Conservation (phyloP, 768 basidiomycete species). For the Leucocoprinus sp. region DNA sequence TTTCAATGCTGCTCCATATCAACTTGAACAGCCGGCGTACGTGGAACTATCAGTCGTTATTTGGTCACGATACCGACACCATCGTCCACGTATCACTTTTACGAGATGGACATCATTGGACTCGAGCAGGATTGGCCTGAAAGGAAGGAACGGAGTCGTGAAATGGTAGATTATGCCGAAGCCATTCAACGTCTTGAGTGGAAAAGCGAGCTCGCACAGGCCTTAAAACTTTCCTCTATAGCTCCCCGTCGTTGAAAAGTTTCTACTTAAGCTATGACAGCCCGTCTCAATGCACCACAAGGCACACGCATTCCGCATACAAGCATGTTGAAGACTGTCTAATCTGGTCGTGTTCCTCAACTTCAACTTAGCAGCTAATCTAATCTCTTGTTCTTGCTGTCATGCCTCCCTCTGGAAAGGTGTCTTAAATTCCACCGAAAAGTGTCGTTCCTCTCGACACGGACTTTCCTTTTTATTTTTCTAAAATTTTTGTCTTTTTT, state of each 20-base stretch:
- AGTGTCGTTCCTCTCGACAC: neutral
- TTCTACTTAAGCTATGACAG: neutral
- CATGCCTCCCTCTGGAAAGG: no score
- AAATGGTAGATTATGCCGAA: constrained; percentile 87
- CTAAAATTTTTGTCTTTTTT: neutral
- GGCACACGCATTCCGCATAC: neutral
- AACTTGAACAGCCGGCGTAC: constrained; percentile 66
- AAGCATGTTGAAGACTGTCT: neutral
- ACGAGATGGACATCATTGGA: constrained; percentile 73
- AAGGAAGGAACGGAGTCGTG: constrained; percentile 66
- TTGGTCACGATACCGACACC: constrained; percentile 76
- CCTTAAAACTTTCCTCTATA: constrained; percentile 61
- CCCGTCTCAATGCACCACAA: neutral
- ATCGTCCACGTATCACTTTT: constrained; percentile 82
- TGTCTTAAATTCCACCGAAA: no score
- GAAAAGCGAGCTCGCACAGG: constrained; percentile 81
- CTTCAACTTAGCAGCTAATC: no score
- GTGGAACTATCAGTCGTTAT: constrained; percentile 78
- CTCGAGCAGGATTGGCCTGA: constrained; percentile 82
- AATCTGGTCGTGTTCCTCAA: constrained; percentile 2
- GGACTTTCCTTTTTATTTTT: neutral
- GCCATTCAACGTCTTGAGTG: constrained; percentile 67
- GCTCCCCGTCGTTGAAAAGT: constrained; percentile 27
- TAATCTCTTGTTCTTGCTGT: no score
- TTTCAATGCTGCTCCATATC: neutral